Conservation (phyloP, 345 rosid genomes). For the Murraya paniculata region DNA sequence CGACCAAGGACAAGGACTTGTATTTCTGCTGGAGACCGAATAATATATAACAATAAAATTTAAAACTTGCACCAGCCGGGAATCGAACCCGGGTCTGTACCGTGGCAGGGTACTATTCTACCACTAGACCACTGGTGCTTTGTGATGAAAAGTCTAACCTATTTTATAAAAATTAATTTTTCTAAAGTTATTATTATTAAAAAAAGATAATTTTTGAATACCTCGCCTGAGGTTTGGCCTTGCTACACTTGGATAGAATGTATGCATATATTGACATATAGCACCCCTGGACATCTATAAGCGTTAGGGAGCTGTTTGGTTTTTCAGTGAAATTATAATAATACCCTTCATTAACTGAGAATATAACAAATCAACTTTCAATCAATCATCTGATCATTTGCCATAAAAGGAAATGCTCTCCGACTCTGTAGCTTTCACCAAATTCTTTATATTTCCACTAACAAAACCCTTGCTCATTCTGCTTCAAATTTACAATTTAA, state of each 20-base stretch:
- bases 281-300: too few relatives aligned
- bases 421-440: background rate
- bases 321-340: too few relatives aligned
- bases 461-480: background rate
- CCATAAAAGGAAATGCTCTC: constrained; percentile 6
- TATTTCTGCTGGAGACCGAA: too few relatives aligned
- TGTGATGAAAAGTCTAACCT: accelerated
- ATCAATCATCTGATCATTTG: background rate
- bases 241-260: too few relatives aligned
- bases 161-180: too few relatives aligned
- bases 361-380: background rate
- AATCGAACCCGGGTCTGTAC: constrained; percentile 55
- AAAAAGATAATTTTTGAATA: too few relatives aligned
- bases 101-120: constrained; percentile 57
- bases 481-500: background rate
- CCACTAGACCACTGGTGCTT: constrained; percentile 46
- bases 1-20: background rate
- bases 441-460: background rate
- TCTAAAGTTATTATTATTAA: too few relatives aligned
- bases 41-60: too few relatives aligned
- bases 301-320: too few relatives aligned
- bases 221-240: too few relatives aligned
- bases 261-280: too few relatives aligned
- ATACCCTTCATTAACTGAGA: too few relatives aligned
- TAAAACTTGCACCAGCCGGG: constrained; percentile 41